Percentiles rank a stretch among this genome's conserved stretches.
Conservation (phyloP, 768 basidiomycete species). For the Hericium rajendrae region DNA sequence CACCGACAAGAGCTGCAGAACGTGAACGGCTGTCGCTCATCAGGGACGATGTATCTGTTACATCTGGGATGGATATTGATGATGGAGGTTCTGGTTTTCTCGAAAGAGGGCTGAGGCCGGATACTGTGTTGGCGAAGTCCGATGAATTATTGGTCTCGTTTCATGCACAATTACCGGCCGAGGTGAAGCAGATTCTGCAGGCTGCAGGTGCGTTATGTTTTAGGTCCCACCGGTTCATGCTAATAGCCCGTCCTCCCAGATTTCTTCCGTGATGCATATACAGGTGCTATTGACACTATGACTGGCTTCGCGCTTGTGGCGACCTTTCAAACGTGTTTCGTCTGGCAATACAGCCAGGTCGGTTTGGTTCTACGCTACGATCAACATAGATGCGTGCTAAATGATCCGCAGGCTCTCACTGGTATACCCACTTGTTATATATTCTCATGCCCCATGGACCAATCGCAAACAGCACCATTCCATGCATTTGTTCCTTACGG, state of each 20-base stretch:
- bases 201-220: conserved; percentile 43
- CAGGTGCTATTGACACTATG: conserved; percentile 58
- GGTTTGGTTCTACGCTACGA: conserved; percentile 2
- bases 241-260: conserved; percentile 29
- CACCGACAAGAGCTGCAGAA: conserved; percentile 27
- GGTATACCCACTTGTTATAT: conserved; percentile 78
- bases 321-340: conserved; percentile 66
- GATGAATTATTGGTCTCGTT: conserved; percentile 59
- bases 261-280: conserved; percentile 56
- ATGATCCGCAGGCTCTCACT: conserved; percentile 38
- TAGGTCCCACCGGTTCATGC: not conserved
- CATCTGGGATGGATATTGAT: conserved; percentile 54
- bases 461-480: conserved; percentile 41
- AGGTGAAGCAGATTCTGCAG: conserved; percentile 63
- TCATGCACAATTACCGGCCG: conserved; percentile 61
- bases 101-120: conserved; percentile 27
- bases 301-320: conserved; percentile 71
- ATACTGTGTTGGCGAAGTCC: conserved; percentile 57
- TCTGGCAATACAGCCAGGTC: conserved; percentile 75
- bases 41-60: conserved; percentile 32
- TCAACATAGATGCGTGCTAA: not conserved
- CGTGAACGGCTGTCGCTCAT: conserved; percentile 24
- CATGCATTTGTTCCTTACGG: conserved; percentile 56
- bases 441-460: conserved; percentile 54
- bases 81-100: conserved; percentile 32